Base-by-base conservation (phyloP, 805 yeast genomes). In the Candida easanensis region DNA sequence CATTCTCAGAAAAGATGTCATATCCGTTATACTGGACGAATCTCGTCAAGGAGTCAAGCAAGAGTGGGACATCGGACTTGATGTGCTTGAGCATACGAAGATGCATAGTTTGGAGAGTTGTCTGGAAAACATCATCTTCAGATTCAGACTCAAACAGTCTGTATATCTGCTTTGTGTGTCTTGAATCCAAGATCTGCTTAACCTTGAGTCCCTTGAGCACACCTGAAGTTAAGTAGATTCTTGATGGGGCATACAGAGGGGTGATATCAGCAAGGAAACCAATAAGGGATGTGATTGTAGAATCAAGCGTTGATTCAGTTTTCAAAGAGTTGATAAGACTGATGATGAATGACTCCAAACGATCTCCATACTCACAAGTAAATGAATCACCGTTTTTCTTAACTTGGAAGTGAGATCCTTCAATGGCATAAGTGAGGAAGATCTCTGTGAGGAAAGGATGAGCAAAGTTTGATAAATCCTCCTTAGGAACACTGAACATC, bases 241-340 rank as follows among this genome's bases (percentile, higher is more conserved):
- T 76, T 0, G 88, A 78, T 3, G 89, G 88, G 49, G 81, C 95
- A 63, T 78, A 88, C 0, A 80, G 63, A 8, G 74, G 71, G 34
- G 73, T 71, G 17, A 70, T 57, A 8, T 70, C 70, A 20, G 65
- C 70, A 33, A 88, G 60, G 2, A 77, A 72, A 10, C 62, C 61
- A 23, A 86, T 59, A 1, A 74, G 25, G 52, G 56, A 35, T 2
- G 54, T 51, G 2, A 71, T 57, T 1, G 61, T 52, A 4, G 46
- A 43, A 9, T 48, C 46, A 4, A 69, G 67, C 4, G 52, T 54
- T 41, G 44, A 39, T 67, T 60, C 37, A 62, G 57, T 15, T 44
- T 47, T 33, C 50, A 75, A 44, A 41, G 74, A 60, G 10, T 61
- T 57, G 3, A 64, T 7, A 9, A 61, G 36, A 13, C 64, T 42